A percentile compares a stretch with the other conserved stretches of the same genome.
Evolutionary conservation across 768 basidiomycete genomes (phyloP).

Genomic region (Trametes sanguinea): DNA sequence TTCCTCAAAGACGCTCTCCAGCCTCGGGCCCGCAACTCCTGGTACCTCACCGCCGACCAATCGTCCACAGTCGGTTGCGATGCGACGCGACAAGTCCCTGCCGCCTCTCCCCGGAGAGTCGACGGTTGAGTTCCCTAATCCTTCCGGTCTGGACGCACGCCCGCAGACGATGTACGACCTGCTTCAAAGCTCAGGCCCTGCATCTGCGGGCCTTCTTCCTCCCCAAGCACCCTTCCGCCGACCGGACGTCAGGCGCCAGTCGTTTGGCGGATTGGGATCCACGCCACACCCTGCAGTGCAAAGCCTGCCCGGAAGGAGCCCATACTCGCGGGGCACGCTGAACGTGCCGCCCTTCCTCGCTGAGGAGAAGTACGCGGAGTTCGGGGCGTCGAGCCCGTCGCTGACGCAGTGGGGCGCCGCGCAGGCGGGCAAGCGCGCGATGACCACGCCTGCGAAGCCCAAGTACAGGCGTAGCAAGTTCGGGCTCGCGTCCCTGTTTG

Average conservation of each 20-base stretch:
- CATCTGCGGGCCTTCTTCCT: slow-evolving; percentile 55
- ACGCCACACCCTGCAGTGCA: slow-evolving; percentile 54
- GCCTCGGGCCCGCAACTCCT: slow-evolving; percentile 28
- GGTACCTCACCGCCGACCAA: slow-evolving; percentile 19
- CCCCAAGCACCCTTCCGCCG: slow-evolving; percentile 66
- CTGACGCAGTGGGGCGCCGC: slow-evolving; percentile 38
- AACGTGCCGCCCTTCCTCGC: slow-evolving; percentile 30
- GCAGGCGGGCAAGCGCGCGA: slow-evolving; percentile 16
- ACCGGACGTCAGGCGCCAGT: slow-evolving; percentile 66
- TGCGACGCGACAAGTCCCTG: slow-evolving; percentile 70
- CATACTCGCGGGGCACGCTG: slow-evolving; percentile 14
- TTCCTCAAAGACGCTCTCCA: slow-evolving; percentile 28
- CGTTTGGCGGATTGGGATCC: slow-evolving; percentile 68
- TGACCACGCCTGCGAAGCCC: slow-evolving; percentile 24
- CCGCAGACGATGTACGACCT: slow-evolving; percentile 71
- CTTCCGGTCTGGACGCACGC: slow-evolving; percentile 43
- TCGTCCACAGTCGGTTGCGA: slow-evolving; percentile 24
- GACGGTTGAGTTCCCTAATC: slow-evolving; percentile 31
- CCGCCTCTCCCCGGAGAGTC: slow-evolving; percentile 69
- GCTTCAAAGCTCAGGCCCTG: slow-evolving; percentile 35
- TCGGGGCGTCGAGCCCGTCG: slow-evolving; percentile 66
- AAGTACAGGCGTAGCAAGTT: slow-evolving; percentile 75
- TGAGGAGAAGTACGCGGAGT: slow-evolving; percentile 61
- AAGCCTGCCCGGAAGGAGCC: slow-evolving; percentile 45
- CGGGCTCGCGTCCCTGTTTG: slow-evolving; percentile 65